phyloP scores from a whole-genome alignment of 306 rosid genomes.

The Arachis hypogaea region DNA sequence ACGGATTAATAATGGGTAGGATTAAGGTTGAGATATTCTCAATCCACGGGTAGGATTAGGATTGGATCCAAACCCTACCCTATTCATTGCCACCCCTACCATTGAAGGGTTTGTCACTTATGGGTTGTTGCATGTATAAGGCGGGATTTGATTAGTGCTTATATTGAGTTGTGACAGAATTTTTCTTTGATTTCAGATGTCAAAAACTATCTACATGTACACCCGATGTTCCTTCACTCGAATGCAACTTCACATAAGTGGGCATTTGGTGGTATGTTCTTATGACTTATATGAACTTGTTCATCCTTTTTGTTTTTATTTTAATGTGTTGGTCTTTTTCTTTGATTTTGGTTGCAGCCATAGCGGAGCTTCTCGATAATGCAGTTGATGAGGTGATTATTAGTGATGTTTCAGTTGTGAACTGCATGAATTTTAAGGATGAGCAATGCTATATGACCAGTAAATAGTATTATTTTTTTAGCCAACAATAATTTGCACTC shows the following conservation, averaged over 20 bases:
- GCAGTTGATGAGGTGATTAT: slow-evolving; percentile 88
- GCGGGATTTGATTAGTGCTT: background rate
- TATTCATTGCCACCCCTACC: no score
- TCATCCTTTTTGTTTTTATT: slow-evolving; percentile 9
- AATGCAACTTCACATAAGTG: slow-evolving; percentile 99
- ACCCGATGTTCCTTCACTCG: slow-evolving; percentile 92
- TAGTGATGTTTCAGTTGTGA: slow-evolving; percentile 34
- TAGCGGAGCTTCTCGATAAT: slow-evolving; percentile 94
- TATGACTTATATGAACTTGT: slow-evolving; percentile 14
- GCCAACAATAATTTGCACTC: no score
- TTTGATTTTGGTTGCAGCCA: slow-evolving; percentile 60
- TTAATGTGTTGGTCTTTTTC: background rate
- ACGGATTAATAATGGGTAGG: no score
- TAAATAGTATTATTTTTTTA: no score
- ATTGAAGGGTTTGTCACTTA: no score
- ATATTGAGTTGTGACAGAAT: no score
- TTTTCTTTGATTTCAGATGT: slow-evolving; percentile 54
- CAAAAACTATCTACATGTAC: slow-evolving; percentile 70
- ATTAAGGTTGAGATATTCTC: no score
- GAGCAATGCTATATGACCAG: no score
- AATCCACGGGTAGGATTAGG: no score
- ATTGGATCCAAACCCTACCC: no score
- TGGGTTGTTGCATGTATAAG: no score
- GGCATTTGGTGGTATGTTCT: slow-evolving; percentile 90
- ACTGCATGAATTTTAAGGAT: slow-evolving; percentile 12